Conservation (phyloP, 331 rosid species). For the Pyracantha coccinea region DNA sequence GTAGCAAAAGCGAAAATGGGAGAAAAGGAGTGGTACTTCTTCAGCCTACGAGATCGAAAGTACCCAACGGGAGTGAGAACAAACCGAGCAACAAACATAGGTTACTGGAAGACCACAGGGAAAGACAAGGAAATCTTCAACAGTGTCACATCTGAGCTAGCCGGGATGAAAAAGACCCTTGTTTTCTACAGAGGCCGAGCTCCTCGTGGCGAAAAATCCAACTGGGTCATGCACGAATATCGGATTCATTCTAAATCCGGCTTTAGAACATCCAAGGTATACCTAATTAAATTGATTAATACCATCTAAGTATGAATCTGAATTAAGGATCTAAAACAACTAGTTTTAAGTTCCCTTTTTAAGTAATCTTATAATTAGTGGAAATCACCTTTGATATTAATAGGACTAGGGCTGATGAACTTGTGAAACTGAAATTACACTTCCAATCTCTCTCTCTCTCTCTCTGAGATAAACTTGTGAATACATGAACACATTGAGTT, state of each 20-base stretch:
- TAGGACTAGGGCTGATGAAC: neutral
- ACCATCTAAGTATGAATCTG: neutral
- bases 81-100: slow-evolving; percentile 85
- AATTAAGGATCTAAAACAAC: neutral
- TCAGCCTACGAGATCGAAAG: slow-evolving; percentile 81
- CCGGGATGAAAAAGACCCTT: slow-evolving; percentile 94
- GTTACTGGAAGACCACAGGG: slow-evolving; percentile 97
- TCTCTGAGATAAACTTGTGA: neutral
- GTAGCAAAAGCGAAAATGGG: slow-evolving; percentile 97
- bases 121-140: slow-evolving; percentile 84
- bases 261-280: slow-evolving; percentile 57
- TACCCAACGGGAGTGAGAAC: slow-evolving; percentile 96
- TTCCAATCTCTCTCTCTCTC: neutral
- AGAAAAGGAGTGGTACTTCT: slow-evolving; percentile 94
- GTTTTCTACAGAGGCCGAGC: slow-evolving; percentile 98
- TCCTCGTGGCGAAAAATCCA: slow-evolving; percentile 87
- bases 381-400: neutral
- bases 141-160: slow-evolving; percentile 56
- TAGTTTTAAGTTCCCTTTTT: neutral
- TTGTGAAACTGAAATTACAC: neutral
- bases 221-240: slow-evolving; percentile 98
- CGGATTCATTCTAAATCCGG: slow-evolving; percentile 69
- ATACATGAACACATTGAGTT: neutral
- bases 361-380: neutral
- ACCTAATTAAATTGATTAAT: neutral